phyloP scores from a whole-genome alignment of 179 eudicot genomes.

The Gypsophila paniculata region DNA sequence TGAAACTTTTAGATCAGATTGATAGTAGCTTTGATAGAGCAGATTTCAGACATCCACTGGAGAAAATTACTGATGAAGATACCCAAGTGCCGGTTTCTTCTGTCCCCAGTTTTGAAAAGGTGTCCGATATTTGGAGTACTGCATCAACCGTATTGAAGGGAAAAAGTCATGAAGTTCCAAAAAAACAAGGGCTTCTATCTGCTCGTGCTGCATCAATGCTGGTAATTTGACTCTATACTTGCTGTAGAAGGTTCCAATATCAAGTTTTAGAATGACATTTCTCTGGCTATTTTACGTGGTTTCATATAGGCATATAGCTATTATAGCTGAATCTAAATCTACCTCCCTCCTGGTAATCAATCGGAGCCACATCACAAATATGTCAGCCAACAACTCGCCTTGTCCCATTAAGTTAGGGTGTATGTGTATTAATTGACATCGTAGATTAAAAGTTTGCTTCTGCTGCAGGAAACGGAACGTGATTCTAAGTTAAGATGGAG shows the following conservation, averaged over 20 bases:
- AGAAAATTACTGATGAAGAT: slow-evolving; percentile 30
- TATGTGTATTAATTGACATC: background rate
- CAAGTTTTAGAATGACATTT: background rate
- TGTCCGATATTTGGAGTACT: slow-evolving; percentile 37
- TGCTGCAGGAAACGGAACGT: slow-evolving; percentile 70
- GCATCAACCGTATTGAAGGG: slow-evolving; percentile 37
- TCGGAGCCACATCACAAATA: background rate
- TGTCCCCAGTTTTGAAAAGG: slow-evolving; percentile 33
- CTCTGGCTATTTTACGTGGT: background rate
- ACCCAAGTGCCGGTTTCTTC: slow-evolving; percentile 26
- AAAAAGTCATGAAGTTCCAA: slow-evolving; percentile 33
- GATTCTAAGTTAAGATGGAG: slow-evolving; percentile 73
- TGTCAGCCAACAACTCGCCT: background rate
- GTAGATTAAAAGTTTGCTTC: slow-evolving; percentile 10
- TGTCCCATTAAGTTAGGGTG: background rate
- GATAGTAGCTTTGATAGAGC: slow-evolving; percentile 32
- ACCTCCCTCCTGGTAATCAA: background rate
- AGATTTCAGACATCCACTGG: slow-evolving; percentile 28
- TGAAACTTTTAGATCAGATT: slow-evolving; percentile 43
- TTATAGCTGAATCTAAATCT: background rate
- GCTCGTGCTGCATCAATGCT: slow-evolving; percentile 93
- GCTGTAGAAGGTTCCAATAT: background rate
- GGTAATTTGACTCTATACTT: slow-evolving; percentile 38
- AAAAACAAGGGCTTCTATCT: slow-evolving; percentile 67
- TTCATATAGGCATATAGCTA: background rate